Conservation (phyloP, 331 rosid species). For the Acacia concinna region DNA sequence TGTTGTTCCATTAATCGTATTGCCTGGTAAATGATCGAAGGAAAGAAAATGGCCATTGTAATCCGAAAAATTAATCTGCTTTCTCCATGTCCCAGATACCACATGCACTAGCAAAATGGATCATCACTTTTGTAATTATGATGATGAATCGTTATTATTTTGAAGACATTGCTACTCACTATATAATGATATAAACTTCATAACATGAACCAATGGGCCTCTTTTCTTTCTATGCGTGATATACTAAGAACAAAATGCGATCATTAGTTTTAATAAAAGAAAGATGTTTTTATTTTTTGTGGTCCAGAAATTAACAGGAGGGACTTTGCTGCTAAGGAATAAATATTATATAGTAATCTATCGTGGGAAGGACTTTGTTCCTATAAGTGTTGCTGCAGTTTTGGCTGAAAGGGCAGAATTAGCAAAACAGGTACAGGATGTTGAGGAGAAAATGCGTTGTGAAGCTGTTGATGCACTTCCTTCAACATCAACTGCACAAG, state of each 20-base stretch:
- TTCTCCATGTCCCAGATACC: neutral
- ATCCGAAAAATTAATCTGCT: neutral
- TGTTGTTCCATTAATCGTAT: neutral
- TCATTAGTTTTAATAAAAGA: conserved; percentile 10
- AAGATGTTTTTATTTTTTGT: conserved; percentile 20
- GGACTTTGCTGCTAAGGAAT: conserved; percentile 85
- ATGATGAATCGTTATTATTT: neutral
- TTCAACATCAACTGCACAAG: conserved; percentile 52
- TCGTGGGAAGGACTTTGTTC: conserved; percentile 93
- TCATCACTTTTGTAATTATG: conserved; percentile 1
- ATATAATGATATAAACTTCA: neutral
- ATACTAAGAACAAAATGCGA: conserved; percentile 13
- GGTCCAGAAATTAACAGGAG: conserved; percentile 87
- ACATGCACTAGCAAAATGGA: neutral
- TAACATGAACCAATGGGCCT: neutral
- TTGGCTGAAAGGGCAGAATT: conserved; percentile 81
- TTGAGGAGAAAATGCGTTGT: conserved; percentile 63
- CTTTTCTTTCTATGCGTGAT: neutral
- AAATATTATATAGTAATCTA: conserved; percentile 83
- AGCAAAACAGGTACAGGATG: conserved; percentile 74
- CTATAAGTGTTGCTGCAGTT: conserved; percentile 74
- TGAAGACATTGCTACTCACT: neutral
- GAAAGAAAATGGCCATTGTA: neutral
- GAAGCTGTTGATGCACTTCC: conserved; percentile 27
- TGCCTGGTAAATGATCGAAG: conserved; percentile 4